These are phyloP conservation scores for Rutstroemia sp. DNA, from an alignment of 2,329 filamentous ascomycete genomes.

Conservation along the genomic window DNA sequence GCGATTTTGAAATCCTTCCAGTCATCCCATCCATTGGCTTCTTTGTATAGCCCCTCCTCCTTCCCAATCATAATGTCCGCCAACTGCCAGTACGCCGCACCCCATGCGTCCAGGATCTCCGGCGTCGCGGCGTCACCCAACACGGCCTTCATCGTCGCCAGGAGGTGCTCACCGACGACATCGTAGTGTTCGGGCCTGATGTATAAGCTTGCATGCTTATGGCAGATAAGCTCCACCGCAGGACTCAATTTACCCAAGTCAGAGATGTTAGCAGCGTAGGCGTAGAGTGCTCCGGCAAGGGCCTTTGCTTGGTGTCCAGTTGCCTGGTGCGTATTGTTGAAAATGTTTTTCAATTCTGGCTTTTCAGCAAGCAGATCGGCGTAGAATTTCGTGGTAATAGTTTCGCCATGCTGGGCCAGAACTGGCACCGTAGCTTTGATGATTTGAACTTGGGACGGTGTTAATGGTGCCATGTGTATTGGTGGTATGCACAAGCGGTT, in stretches of 20 bases:
- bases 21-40: conserved; percentile 36
- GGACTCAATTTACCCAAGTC: conserved; percentile 53
- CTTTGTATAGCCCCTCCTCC: conserved; percentile 55
- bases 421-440: conserved; percentile 74
- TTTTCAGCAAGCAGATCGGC: conserved; percentile 56
- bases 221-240: conserved; percentile 59
- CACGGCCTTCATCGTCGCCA: conserved; percentile 60
- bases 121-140: conserved; percentile 60
- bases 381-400: conserved; percentile 70
- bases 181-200: conserved; percentile 62
- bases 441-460: conserved; percentile 56
- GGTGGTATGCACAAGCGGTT: too few species aligned
- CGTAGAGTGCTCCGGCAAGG: conserved; percentile 60
- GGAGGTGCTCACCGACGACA: conserved; percentile 61
- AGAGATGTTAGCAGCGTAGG: conserved; percentile 68
- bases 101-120: conserved; percentile 64
- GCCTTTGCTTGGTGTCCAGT: conserved; percentile 63
- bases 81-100: conserved; percentile 61
- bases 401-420: conserved; percentile 57
- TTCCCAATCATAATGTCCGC: conserved; percentile 62
- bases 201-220: conserved; percentile 69
- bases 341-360: conserved; percentile 60
- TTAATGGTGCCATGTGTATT: conserved; percentile 21
- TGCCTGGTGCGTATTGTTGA: conserved; percentile 62
- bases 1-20: conserved; percentile 50